phyloP scores from a whole-genome alignment of 1,139 yeast genomes.

The Magnusiomyces paraingens region DNA sequence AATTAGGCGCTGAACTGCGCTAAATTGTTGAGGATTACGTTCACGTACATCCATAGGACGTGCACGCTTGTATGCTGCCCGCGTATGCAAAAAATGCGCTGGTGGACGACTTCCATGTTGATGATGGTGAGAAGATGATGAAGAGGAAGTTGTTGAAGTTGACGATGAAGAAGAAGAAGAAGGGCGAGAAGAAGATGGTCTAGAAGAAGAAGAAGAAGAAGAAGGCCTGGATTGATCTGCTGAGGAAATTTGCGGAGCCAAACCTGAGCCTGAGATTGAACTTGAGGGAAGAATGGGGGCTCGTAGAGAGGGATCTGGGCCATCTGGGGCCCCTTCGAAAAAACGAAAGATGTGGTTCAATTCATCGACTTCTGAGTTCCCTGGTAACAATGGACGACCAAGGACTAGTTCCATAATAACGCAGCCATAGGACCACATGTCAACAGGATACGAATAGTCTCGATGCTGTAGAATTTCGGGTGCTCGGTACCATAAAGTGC shows the following conservation, averaged over 20 bases:
- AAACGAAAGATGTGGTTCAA: conserved; percentile 41
- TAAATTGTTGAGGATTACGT: neutral
- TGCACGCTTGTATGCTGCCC: neutral
- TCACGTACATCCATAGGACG: neutral
- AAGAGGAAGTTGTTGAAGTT: neutral
- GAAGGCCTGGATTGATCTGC: no score
- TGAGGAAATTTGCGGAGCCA: no score
- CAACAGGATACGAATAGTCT: conserved; percentile 57
- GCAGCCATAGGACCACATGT: conserved; percentile 78
- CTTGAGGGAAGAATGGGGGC: no score
- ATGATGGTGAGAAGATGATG: neutral
- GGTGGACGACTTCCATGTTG: neutral
- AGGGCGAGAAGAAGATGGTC: neutral
- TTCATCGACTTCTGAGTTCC: conserved; percentile 6
- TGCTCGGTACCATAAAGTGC: conserved; percentile 73
- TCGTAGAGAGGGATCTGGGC: no score
- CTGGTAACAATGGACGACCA: conserved; percentile 11
- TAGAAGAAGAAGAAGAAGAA: no score
- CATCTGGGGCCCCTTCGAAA: conserved; percentile 12
- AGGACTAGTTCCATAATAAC: conserved; percentile 25
- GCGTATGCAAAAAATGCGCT: neutral
- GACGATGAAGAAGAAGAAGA: neutral
- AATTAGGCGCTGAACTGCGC: neutral
- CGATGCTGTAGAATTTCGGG: conserved; percentile 68
- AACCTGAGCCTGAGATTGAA: no score